Evolutionary conservation across 83 land plant genomes (phyloP), one percentile per base, ranked within the genome.

Genomic region (Isoetes engelmannii): DNA sequence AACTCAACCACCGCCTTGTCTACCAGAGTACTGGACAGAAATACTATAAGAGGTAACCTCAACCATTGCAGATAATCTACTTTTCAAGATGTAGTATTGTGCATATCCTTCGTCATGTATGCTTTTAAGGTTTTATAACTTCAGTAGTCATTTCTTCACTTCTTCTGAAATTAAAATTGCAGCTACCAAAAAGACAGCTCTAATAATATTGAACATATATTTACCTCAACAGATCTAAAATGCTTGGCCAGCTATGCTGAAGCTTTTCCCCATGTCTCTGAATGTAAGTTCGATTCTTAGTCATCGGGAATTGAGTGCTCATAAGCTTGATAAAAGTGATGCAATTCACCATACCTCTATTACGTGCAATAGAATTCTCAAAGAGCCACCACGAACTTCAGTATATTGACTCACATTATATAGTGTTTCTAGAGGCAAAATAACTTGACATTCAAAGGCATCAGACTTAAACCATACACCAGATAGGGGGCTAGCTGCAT

Each of bases 241-340:
- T 86, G 65, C 73, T 72, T 21, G 84, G 83, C 98, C 98, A 93
- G 69, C 96, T 93, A 56, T 87, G 82, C 50, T 80, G 79, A 67
- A 93, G 71, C 56, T 90, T 93, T 21, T 93, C 98, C 65, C 90
- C 96, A 86, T 88, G 83, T 55, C 98, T 90, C 96, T 92, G 84
- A 54, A 60, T 48, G 2, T 28, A 28, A 28, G 37, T 0, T 28
- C 37, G 37, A 28, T 28, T 0, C 37, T 28, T 28, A 28, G 37
- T 0, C 37, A 28, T 28, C 2, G 37, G 37, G 37, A 28, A 2
- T 28, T 28, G 37, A 28, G 37, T 28, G 37, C 37, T 28, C 2
- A 28, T 28, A 28, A 28, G 10, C 17, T 37, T 4, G 37, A 51
- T 72, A 20, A 45, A 62, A 49, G 37, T 53, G 60, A 4, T 21